Evolutionary conservation across 1,284 basidiomycete species (phyloP).

Genomic region (Puccinia horiana): DNA sequence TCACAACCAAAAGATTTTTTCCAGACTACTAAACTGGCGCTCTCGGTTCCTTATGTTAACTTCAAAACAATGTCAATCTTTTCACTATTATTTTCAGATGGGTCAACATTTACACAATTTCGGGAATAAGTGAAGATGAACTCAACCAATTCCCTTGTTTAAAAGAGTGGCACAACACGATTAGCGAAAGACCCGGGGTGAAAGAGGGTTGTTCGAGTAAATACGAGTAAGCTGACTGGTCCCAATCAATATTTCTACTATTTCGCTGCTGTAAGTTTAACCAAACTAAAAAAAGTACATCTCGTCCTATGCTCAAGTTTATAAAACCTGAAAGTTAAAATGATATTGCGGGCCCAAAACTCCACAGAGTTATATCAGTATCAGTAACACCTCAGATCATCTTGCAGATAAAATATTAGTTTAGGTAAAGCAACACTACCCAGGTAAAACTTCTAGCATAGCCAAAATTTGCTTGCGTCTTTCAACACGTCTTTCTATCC

Average conservation of each 20-base stretch:
- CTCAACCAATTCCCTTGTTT: conserved; percentile 19
- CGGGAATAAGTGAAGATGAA: conserved; percentile 23
- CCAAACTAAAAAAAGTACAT: neutral
- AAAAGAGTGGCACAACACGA: conserved; percentile 52
- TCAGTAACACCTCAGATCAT: no score
- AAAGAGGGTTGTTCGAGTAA: conserved; percentile 51
- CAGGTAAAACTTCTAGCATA: no score
- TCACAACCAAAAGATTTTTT: neutral
- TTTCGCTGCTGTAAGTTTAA: neutral
- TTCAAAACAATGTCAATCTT: neutral
- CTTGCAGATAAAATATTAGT: no score
- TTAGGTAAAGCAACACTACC: no score
- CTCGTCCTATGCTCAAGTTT: no score
- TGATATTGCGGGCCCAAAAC: neutral
- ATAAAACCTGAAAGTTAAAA: no score
- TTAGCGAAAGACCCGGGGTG: conserved; percentile 51
- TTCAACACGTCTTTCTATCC: no score
- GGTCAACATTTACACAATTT: neutral
- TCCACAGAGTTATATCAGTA: no score
- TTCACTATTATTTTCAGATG: no score
- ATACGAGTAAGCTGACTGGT: conserved; percentile 20
- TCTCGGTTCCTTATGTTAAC: neutral
- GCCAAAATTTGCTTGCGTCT: no score
- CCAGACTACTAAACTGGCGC: neutral
- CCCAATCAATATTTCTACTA: neutral